Conservation (phyloP, 768 basidiomycete species). For the Boletus huronensis region DNA sequence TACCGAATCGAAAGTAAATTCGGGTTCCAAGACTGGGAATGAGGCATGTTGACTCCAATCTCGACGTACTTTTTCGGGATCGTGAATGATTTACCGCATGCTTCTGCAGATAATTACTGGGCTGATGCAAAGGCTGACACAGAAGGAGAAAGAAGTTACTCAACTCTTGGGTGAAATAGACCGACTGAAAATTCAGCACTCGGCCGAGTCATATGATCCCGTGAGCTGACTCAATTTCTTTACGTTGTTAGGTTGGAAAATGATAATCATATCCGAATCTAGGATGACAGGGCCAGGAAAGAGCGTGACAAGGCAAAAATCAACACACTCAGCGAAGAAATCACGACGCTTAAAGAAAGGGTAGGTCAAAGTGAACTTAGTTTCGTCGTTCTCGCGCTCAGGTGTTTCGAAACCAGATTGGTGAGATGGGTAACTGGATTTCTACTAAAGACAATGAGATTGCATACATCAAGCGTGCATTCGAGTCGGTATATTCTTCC, state of each 20-base stretch:
- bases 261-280: not conserved
- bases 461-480: conserved; percentile 73
- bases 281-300: conserved; percentile 73
- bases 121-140: conserved; percentile 72
- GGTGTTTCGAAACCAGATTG: conserved; percentile 38
- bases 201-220: conserved; percentile 52
- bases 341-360: conserved; percentile 64
- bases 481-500: conserved; percentile 84
- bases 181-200: conserved; percentile 54
- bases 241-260: not conserved
- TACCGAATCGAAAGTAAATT: conserved; percentile 34
- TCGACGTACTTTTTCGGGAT: not conserved
- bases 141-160: conserved; percentile 82
- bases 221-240: conserved; percentile 38
- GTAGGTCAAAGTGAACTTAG: conserved; percentile 35
- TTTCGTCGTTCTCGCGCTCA: not conserved
- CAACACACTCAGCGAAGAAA: conserved; percentile 71
- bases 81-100: not conserved
- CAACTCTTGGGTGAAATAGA: conserved; percentile 73
- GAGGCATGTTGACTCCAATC: conserved; percentile 43
- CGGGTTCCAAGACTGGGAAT: conserved; percentile 46
- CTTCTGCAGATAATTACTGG: conserved; percentile 57
- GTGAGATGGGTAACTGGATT: conserved; percentile 47
- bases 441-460: conserved; percentile 69
- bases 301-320: conserved; percentile 75